These are phyloP conservation scores for Cladosporium oxysporum DNA, from an alignment of 2,329 filamentous ascomycete genomes.

Conservation along the genomic window DNA sequence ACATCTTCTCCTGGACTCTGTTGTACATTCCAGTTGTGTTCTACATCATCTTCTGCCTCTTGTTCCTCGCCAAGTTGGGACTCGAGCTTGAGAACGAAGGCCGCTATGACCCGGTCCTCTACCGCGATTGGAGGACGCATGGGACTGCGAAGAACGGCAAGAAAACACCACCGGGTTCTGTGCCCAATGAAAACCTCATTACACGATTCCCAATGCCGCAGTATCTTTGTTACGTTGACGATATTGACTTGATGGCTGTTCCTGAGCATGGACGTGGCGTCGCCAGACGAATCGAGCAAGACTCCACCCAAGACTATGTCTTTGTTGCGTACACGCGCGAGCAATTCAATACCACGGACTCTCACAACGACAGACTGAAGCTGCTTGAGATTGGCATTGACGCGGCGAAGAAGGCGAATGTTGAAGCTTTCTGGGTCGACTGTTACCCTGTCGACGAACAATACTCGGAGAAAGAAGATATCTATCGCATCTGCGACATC, in stretches of 20 bases:
- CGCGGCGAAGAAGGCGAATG: background rate
- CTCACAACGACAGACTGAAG: background rate
- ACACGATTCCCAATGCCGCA: background rate
- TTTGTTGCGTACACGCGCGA: background rate
- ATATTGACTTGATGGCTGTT: background rate
- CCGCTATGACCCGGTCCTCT: background rate
- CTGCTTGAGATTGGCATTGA: background rate
- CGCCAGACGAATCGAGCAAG: background rate
- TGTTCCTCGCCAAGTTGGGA: too few species aligned
- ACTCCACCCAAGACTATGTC: background rate
- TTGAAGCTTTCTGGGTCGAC: background rate
- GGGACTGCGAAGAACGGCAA: background rate
- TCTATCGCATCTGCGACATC: background rate
- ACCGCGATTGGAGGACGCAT: background rate
- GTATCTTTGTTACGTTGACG: background rate
- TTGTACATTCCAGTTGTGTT: background rate
- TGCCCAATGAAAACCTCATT: background rate
- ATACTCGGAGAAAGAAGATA: background rate
- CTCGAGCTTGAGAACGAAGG: too few species aligned
- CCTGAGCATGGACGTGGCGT: background rate
- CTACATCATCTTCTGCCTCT: background rate
- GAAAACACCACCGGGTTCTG: background rate
- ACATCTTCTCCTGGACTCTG: background rate
- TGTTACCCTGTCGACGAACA: background rate
- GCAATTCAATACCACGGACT: background rate